A percentile compares a stretch with the other conserved stretches of the same genome.
Evolutionary conservation across 345 rosid species (phyloP).

Genomic region (Hibiscus trionum): DNA sequence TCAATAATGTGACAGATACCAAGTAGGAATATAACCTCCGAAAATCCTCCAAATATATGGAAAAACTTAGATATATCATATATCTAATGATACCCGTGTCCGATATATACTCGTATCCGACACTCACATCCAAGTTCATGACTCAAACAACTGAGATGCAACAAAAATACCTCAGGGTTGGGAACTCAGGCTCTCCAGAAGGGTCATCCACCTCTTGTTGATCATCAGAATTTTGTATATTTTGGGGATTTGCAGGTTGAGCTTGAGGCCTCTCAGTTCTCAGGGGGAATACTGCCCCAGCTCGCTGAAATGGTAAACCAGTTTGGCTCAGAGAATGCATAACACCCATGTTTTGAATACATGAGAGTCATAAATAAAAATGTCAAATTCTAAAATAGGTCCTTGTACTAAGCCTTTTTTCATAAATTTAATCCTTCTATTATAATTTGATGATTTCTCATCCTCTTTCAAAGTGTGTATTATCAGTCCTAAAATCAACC

Average conservation of each 20-base stretch:
- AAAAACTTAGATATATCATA: too few species aligned
- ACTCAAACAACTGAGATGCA: conserved; percentile 5
- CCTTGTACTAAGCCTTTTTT: too few species aligned
- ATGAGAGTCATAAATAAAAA: conserved; percentile 1
- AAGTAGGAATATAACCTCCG: too few species aligned
- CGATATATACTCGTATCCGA: too few species aligned
- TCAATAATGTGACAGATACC: not conserved
- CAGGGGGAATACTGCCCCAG: conserved; percentile 96
- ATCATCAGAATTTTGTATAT: conserved; percentile 61
- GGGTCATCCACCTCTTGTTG: conserved; percentile 54
- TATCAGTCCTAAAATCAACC: too few species aligned
- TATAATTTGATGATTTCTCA: too few species aligned
- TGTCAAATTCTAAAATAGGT: too few species aligned
- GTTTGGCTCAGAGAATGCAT: conserved; percentile 9
- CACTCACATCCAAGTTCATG: not conserved
- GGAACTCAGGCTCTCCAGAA: conserved; percentile 82
- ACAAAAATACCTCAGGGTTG: conserved; percentile 65
- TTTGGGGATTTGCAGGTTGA: conserved; percentile 43
- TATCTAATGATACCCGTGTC: too few species aligned
- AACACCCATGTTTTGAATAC: not conserved
- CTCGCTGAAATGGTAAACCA: conserved; percentile 58
- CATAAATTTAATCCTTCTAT: too few species aligned
- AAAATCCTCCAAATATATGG: too few species aligned
- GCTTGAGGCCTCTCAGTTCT: conserved; percentile 84
- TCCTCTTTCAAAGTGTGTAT: too few species aligned